Base-by-base conservation (phyloP, 306 rosid genomes). In the Prunus padus region DNA sequence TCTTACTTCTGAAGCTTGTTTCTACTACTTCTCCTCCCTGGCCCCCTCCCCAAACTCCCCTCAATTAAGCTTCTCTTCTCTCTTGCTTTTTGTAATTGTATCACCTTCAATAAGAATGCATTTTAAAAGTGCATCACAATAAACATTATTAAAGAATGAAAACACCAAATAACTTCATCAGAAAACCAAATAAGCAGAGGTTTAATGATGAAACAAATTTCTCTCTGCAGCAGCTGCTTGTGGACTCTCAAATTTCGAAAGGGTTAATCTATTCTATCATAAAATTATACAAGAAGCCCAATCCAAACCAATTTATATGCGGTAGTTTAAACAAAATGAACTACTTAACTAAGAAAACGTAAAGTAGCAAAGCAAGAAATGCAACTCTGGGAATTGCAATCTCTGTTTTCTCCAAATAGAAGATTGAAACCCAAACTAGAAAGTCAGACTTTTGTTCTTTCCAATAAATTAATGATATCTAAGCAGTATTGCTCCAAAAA, bases 401-500 rank as follows among this genome's bases (percentile, higher is more conserved):
- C 40, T 62, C 26, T 37, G 42, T 37, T 55, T 14, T 10, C 45
- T 51, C 40, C 2, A 40, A 11, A 30, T 33, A 42, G 4, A 57
- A 72, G 25, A 18, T 46, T 65, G 61, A 80, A 81, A 70, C 70
- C 76, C 75, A 72, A 28, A 76, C 18, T 71, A 66, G 76, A 67
- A 72, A 81, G 76, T 75, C n/a, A 20, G 13, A 47, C 77, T 65
- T 75, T 69, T 62, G 10, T 40, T 47, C 45, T 50, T 42, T 70
- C 59, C 54, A 78, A 68, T 44, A 51, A 67, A 54, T 61, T 73
- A 71, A 45, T 42, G 56, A 71, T 50, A 65, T 59, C 71, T 16
- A 62, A 51, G 61, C 73, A 65, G 45, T 52, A 45, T 75, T 52
- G 44, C 67, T 85, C 89, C 87, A 78, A 78, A 33, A 69, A 73